phyloP scores from a whole-genome alignment of 345 rosid species.

The Euphorbia lathyris region DNA sequence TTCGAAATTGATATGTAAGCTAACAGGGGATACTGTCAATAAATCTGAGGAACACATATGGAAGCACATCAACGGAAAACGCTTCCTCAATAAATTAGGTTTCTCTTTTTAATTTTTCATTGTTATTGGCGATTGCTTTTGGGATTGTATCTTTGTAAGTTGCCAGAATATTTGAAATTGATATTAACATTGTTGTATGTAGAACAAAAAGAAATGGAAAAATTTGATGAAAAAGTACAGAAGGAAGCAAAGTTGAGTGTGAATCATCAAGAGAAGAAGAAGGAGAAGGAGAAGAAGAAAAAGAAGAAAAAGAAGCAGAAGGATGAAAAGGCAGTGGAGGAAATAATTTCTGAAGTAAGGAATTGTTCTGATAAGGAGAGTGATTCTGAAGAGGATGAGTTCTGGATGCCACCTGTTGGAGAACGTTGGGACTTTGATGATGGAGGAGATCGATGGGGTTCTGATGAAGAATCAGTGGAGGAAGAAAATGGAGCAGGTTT shows the following conservation, averaged over 20 bases:
- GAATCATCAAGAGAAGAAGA: conserved; percentile 26
- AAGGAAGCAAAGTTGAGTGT: conserved; percentile 22
- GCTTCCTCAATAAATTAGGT: conserved; percentile 88
- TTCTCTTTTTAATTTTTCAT: background rate
- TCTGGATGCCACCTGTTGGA: conserved; percentile 89
- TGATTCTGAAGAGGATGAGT: conserved; percentile 67
- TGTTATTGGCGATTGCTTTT: too few species aligned
- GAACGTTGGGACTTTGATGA: conserved; percentile 75
- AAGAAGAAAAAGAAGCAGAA: conserved; percentile 31
- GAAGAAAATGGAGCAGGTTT: conserved; percentile 52
- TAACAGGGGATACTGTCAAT: conserved; percentile 82
- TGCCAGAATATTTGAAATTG: too few species aligned
- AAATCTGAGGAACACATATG: conserved; percentile 88
- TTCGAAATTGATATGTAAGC: conserved; percentile 76
- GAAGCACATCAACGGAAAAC: conserved; percentile 81
- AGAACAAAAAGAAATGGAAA: conserved; percentile 62
- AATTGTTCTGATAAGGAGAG: conserved; percentile 35
- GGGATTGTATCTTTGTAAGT: too few species aligned
- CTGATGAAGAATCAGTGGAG: conserved; percentile 46
- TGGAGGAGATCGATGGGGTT: conserved; percentile 64
- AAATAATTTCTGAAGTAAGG: conserved; percentile 44
- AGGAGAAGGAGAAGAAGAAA: conserved; percentile 15
- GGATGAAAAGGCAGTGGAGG: conserved; percentile 35
- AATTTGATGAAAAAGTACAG: conserved; percentile 22
- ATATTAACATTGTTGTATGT: conserved; percentile 25